phyloP scores from a whole-genome alignment of 257 asterid genomes.

The Orobanche coerulescens region DNA sequence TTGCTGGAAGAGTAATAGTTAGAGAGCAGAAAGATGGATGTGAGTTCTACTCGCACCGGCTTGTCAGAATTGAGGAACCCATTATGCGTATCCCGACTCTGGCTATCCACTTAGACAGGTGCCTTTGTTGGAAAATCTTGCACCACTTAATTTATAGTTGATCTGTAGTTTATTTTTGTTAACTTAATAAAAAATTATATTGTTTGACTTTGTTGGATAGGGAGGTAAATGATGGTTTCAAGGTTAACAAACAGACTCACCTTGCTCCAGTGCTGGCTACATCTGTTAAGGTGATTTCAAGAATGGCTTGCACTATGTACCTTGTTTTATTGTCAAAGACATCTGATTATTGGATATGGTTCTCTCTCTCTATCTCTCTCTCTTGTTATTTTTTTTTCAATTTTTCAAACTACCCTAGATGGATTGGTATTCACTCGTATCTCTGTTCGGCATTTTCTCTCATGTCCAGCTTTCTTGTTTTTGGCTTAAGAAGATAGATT shows the following conservation, averaged over 20 bases:
- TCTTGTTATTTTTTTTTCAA: too few relatives aligned
- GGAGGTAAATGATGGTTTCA: conserved; percentile 85
- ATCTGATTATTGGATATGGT: not conserved
- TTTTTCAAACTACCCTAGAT: not conserved
- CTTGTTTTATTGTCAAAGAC: not conserved
- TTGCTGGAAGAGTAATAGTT: conserved; percentile 84
- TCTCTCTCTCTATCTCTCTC: too few relatives aligned
- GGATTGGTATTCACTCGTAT: too few relatives aligned
- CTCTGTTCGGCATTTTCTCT: too few relatives aligned
- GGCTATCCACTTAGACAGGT: conserved; percentile 98
- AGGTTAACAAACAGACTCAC: conserved; percentile 72
- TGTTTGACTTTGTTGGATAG: conserved; percentile 35
- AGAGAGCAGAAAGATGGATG: conserved; percentile 55
- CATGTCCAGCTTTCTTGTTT: too few relatives aligned
- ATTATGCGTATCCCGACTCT: conserved; percentile 92
- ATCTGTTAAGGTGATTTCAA: conserved; percentile 58
- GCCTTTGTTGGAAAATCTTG: conserved; percentile 11
- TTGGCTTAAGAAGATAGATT: too few relatives aligned
- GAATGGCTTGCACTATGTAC: not conserved
- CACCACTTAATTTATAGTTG: not conserved
- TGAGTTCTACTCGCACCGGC: conserved; percentile 53
- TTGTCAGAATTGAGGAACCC: conserved; percentile 73
- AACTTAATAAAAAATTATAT: not conserved
- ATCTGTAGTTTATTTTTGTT: not conserved
- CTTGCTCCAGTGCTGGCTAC: conserved; percentile 92